These are phyloP conservation scores for Debaryomyces sp. DNA, from an alignment of 1,139 yeast species.

Conservation along the genomic window DNA sequence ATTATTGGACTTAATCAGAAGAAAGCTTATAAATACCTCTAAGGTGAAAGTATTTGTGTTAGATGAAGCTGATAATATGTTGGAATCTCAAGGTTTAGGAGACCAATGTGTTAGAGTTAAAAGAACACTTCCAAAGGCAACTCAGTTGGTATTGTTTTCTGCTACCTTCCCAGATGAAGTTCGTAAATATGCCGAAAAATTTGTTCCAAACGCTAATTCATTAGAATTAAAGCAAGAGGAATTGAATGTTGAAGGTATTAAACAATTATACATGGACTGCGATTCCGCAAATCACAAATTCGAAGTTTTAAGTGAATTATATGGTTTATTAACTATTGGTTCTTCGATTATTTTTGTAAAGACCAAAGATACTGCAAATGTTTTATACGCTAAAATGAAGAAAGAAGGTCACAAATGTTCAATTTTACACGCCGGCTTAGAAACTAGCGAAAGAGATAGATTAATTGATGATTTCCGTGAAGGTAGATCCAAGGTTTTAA, in stretches of 20 bases:
- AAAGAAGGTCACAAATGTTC: constrained; percentile 89
- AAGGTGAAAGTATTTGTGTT: constrained; percentile 80
- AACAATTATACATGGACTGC: constrained; percentile 97
- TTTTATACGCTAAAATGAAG: constrained; percentile 68
- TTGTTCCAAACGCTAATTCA: constrained; percentile 91
- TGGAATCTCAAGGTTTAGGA: constrained; percentile 87
- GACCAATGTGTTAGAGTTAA: constrained; percentile 87
- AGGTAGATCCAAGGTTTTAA: constrained; percentile 90
- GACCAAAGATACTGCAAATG: constrained; percentile 77
- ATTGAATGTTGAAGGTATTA: constrained; percentile 90
- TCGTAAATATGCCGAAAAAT: constrained; percentile 73
- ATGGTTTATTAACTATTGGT: constrained; percentile 90
- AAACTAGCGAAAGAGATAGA: constrained; percentile 75
- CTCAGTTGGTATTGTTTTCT: constrained; percentile 85
- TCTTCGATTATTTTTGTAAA: constrained; percentile 92
- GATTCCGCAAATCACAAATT: constrained; percentile 72
- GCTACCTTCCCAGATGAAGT: constrained; percentile 95
- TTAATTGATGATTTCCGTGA: constrained; percentile 93
- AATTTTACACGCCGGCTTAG: constrained; percentile 80
- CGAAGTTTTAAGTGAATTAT: constrained; percentile 78
- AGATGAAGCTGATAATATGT: constrained; percentile 98
- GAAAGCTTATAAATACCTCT: constrained; percentile 54
- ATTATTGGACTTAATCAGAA: constrained; percentile 70
- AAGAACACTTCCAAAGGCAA: constrained; percentile 61
- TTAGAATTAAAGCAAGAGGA: constrained; percentile 90